phyloP scores from a whole-genome alignment of 352 stramenopile species.

The Phytophthora pseudosyringae region DNA sequence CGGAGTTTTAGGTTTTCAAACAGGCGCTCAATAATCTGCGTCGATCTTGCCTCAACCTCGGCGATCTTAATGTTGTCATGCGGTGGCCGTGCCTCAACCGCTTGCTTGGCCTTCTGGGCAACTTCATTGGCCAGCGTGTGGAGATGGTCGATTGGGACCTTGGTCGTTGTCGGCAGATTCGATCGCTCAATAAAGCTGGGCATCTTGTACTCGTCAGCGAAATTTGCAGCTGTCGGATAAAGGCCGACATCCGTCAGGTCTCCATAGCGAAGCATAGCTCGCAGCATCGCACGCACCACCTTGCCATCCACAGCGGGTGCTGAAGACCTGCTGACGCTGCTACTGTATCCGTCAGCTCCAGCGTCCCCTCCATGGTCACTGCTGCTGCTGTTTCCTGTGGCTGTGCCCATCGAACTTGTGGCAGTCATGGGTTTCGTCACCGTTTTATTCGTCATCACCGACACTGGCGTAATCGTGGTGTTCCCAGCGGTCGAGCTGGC shows the following conservation, averaged over 20 bases:
- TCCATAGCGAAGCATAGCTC: slow-evolving; percentile 76
- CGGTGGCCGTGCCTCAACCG: slow-evolving; percentile 52
- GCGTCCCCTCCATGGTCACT: slow-evolving; percentile 53
- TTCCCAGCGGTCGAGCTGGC: slow-evolving; percentile 11
- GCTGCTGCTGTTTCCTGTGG: slow-evolving; percentile 31
- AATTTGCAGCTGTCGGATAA: slow-evolving; percentile 57
- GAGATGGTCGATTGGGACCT: slow-evolving; percentile 61
- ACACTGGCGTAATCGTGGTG: slow-evolving; percentile 57
- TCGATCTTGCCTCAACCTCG: slow-evolving; percentile 79
- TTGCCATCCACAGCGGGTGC: slow-evolving; percentile 50
- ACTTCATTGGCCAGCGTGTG: slow-evolving; percentile 71
- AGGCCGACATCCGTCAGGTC: slow-evolving; percentile 79
- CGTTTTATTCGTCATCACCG: slow-evolving; percentile 55
- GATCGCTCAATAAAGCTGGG: slow-evolving; percentile 77
- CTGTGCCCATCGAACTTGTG: slow-evolving; percentile 14
- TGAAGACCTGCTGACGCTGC: slow-evolving; percentile 40
- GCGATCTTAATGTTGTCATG: slow-evolving; percentile 80
- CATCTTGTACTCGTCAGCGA: slow-evolving; percentile 81
- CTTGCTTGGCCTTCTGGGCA: slow-evolving; percentile 54
- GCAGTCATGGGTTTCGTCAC: slow-evolving; percentile 38
- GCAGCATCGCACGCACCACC: slow-evolving; percentile 72
- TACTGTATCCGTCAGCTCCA: slow-evolving; percentile 41
- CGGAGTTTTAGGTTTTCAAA: slow-evolving; percentile 90
- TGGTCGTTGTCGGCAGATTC: slow-evolving; percentile 61
- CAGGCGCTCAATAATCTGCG: slow-evolving; percentile 79